phyloP scores from a whole-genome alignment of 805 yeast genomes.

The Candida verbasci region DNA sequence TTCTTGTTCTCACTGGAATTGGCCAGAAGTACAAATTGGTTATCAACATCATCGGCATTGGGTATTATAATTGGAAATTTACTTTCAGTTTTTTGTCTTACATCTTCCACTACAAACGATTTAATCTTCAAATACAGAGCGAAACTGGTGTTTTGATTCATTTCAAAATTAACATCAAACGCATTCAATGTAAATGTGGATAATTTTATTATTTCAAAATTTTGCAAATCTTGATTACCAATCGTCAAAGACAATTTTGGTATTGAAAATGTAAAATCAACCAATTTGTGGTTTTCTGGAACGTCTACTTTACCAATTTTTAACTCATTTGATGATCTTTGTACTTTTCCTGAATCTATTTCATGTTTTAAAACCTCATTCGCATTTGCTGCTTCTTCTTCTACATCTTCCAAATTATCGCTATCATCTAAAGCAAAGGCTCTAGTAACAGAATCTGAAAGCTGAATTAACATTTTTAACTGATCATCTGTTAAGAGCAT shows the following conservation, averaged over 20 bases:
- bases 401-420: slow-evolving; percentile 45
- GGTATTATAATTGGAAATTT: slow-evolving; percentile 82
- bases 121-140: slow-evolving; percentile 59
- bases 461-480: slow-evolving; percentile 49
- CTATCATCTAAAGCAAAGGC: slow-evolving; percentile 45
- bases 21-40: slow-evolving; percentile 66
- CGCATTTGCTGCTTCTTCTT: slow-evolving; percentile 59
- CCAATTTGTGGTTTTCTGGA: slow-evolving; percentile 27
- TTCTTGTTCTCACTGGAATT: slow-evolving; percentile 37
- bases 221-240: slow-evolving; percentile 39
- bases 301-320: neutral
- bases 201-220: slow-evolving; percentile 28
- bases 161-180: slow-evolving; percentile 45
- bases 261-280: slow-evolving; percentile 52
- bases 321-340: neutral
- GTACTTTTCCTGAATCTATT: neutral
- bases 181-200: slow-evolving; percentile 50
- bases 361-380: slow-evolving; percentile 42
- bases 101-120: slow-evolving; percentile 76
- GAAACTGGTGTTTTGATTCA: slow-evolving; percentile 52
- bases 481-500: slow-evolving; percentile 73
- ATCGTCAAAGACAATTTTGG: slow-evolving; percentile 62
- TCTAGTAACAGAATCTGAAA: slow-evolving; percentile 51
- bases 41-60: slow-evolving; percentile 50
- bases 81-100: slow-evolving; percentile 57